A percentile compares a stretch with the other conserved stretches of the same genome.
Conservation (phyloP, 352 stramenopile species). For the Globisporangium nunn region DNA sequence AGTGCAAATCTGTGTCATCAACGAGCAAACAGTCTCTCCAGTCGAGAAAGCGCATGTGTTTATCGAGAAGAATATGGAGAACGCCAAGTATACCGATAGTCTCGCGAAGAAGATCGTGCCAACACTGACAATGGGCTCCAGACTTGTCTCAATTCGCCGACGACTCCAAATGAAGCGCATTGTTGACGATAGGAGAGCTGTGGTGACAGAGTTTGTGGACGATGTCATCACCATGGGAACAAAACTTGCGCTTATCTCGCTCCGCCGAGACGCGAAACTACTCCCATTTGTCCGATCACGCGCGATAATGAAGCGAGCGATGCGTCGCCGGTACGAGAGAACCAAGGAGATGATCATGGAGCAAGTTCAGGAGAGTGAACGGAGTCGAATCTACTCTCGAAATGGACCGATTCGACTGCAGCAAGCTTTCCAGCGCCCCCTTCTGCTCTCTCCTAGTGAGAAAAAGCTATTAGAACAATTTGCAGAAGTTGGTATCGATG, state of each 20-base stretch:
- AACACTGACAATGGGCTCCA: constrained; percentile 55
- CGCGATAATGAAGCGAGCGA: constrained; percentile 33
- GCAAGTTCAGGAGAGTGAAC: constrained; percentile 46
- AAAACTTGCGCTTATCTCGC: constrained; percentile 23
- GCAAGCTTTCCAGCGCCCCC: constrained; percentile 19
- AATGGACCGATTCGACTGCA: constrained; percentile 42
- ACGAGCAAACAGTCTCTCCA: constrained; percentile 38
- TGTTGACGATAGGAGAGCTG: constrained; percentile 22
- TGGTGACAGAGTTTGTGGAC: constrained; percentile 20
- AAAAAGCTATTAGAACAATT: constrained; percentile 38
- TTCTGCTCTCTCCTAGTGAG: constrained; percentile 43
- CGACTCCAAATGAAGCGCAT: constrained; percentile 46
- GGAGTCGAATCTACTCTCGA: constrained; percentile 44
- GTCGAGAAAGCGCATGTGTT: constrained; percentile 49
- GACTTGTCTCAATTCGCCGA: constrained; percentile 51
- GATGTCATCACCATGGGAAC: constrained; percentile 27
- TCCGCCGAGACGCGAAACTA: constrained; percentile 37
- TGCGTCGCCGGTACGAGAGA: constrained; percentile 39
- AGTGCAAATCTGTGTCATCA: constrained; percentile 44
- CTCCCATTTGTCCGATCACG: constrained; percentile 35
- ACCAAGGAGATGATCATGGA: constrained; percentile 37
- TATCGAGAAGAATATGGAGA: constrained; percentile 45
- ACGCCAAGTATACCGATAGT: constrained; percentile 27
- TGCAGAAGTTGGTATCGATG: constrained; percentile 20
- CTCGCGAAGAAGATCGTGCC: constrained; percentile 56